Percentiles rank a stretch among this genome's conserved stretches.
Conservation (phyloP, 164 flowering plant species). For the Brasenia schreberi region DNA sequence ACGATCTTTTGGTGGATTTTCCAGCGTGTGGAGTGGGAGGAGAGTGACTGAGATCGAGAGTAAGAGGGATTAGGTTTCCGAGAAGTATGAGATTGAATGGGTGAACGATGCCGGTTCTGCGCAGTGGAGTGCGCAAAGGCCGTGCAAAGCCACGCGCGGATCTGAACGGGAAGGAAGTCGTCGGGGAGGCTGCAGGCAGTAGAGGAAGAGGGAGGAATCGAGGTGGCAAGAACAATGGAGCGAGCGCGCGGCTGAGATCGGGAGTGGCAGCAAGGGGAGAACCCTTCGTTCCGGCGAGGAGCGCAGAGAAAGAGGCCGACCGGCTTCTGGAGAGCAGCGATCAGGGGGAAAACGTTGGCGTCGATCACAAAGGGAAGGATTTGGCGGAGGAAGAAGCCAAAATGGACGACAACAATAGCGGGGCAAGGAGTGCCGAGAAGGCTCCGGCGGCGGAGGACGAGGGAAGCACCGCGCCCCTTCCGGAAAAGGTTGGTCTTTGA, state of each 20-base stretch:
- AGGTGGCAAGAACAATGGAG: conserved; percentile 6
- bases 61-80: neutral
- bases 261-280: conserved; percentile 5
- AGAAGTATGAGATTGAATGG: conserved; percentile 26
- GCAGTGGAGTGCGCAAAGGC: conserved; percentile 43
- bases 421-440: conserved; percentile 41
- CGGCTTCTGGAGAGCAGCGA: conserved; percentile 11
- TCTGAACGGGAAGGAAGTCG: conserved; percentile 8
- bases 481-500: conserved; percentile 52
- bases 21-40: neutral
- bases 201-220: conserved; percentile 1
- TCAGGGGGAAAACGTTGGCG: conserved; percentile 3
- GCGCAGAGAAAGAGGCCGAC: conserved; percentile 10
- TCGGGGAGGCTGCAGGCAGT: conserved; percentile 14
- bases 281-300: conserved; percentile 8
- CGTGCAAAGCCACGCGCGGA: conserved; percentile 16
- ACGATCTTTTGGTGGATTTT: neutral
- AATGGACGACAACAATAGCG: conserved; percentile 61
- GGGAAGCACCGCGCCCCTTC: conserved; percentile 61
- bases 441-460: conserved; percentile 58
- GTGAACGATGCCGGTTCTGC: conserved; percentile 58
- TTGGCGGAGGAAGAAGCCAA: conserved; percentile 17
- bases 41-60: neutral
- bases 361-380: conserved; percentile 14
- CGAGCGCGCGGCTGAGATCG: conserved; percentile 11